Base-by-base conservation (phyloP, 192 early-diverging fungal species). In the Entomortierella parvispora region DNA sequence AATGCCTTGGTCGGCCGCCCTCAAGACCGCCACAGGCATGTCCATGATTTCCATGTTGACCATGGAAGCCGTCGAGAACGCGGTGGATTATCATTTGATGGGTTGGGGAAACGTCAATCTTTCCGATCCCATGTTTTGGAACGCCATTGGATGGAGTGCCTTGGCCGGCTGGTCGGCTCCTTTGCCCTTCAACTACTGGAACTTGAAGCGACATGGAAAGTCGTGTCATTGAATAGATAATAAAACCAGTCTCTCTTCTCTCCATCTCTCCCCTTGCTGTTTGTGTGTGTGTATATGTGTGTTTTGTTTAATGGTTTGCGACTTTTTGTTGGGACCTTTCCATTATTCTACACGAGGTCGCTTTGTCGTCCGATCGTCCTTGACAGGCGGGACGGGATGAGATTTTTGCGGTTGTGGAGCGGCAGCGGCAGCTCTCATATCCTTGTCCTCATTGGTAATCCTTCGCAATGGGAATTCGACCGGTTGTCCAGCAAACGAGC, bases 21-120 rank as follows among this genome's bases (percentile, higher is more conserved):
- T 86, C 71, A 81, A 80, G 42, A 87, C 86, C 1, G 86, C 86
- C 22, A 80, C 86, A 29, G 86, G 84, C n/a, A 87, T 87, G 86
- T 81, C 79, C 26, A 59, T 87, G 63, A 81, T 82, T 28, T 84
- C 82, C 1, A 87, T 87, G 86, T 31, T 86, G 29, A 83, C 80
- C 6, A 87, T 87, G 86, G 86, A 87, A 58, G 51, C 76, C 0
- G 79, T 81, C 12, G 86, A 87, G 60, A 87, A 87, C 60, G 68
- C 48, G 0, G 82, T 87, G 8, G 86, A 87, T 62, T 84, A 78
- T 80, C 79, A 83, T 54, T 50, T 87, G 49, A 87, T 76, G 46
- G 86, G 86, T 12, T 71, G 69, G 69, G 84, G 84, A 2, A 66
- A 84, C 28, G 82, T 87, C 1, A 48, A 74, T 34, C 33, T 87